phyloP scores from a whole-genome alignment of 2,329 filamentous ascomycete species.

The Aureobasidium sp. region DNA sequence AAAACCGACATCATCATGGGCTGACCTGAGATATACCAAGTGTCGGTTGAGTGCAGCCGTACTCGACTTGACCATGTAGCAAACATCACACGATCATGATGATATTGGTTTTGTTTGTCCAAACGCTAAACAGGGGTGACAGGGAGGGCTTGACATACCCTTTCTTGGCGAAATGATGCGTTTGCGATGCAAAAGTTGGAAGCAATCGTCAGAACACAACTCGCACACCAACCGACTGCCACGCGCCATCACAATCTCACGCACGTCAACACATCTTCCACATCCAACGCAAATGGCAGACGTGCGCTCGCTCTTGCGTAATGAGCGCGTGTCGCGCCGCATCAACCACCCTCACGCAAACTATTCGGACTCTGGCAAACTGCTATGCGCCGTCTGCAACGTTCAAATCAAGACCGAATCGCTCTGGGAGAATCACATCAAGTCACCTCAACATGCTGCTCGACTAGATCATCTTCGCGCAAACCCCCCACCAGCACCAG shows the following conservation, averaged over 20 bases:
- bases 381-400: conserved; percentile 60
- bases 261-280: background rate
- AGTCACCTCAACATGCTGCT: conserved; percentile 42
- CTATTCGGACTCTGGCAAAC: conserved; percentile 60
- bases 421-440: conserved; percentile 56
- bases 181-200: conserved; percentile 9
- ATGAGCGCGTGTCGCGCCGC: conserved; percentile 65
- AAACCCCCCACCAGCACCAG: conserved; percentile 16
- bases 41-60: background rate
- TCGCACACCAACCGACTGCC: background rate
- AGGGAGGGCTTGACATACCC: background rate
- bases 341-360: conserved; percentile 61
- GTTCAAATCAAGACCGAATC: conserved; percentile 56
- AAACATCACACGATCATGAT: background rate
- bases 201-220: background rate
- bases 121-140: background rate
- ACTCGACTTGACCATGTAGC: background rate
- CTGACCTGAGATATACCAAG: background rate
- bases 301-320: conserved; percentile 69
- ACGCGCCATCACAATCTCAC: background rate
- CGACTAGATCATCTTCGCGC: conserved; percentile 28
- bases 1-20: background rate
- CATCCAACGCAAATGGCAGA: conserved; percentile 54
- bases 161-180: conserved; percentile 7
- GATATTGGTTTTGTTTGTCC: background rate